Evolutionary conservation across 805 yeast species (phyloP), one percentile per base, ranked within the genome.

Genomic region (Candida lessepsii): DNA sequence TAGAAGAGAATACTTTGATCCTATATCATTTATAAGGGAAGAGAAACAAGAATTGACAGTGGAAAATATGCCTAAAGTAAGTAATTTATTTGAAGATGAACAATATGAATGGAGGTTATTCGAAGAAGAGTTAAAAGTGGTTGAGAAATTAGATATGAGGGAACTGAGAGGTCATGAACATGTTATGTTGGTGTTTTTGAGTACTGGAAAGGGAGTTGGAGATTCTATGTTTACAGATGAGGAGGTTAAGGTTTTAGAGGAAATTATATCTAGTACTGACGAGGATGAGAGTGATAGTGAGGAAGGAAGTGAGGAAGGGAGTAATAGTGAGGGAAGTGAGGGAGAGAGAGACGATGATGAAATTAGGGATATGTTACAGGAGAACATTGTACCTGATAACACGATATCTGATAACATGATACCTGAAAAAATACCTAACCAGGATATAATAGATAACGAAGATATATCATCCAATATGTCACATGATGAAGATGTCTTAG

Each of bases 111-210:
- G 26, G 27, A 21, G n/a, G 25, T 30, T 39, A 26, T 36, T 27
- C 24, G 30, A 35, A 18, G 15, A 27, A 21, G 53, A 53, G 33
- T 40, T 44, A 4, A 37, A 28, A 11, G 8, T 29, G 1, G 37
- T 53, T 21, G 53, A 54, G 6, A 27, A 37, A 5, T 28, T 15
- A 14, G 61, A 56, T 29, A 13, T 27, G 14, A 15, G 9, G 16
- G 44, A 46, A 20, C 44, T 52, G 13, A 37, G 28, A 14, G 41
- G 41, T 9, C 43, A 56, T 21, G 58, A 56, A 39, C 57, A 53
- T 40, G 40, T 44, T 3, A 26, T 56, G 13, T 41, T 56, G 5
- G 51, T 55, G 3, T 34, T 8, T 24, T 13, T 53, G 23, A 34
- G 46, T 7, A 51, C 54, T 2, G 41, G 29, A 11, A 34, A 50